These are phyloP conservation scores for Fusarium floridanum DNA, from an alignment of 2,329 filamentous ascomycete species.

Conservation along the genomic window DNA sequence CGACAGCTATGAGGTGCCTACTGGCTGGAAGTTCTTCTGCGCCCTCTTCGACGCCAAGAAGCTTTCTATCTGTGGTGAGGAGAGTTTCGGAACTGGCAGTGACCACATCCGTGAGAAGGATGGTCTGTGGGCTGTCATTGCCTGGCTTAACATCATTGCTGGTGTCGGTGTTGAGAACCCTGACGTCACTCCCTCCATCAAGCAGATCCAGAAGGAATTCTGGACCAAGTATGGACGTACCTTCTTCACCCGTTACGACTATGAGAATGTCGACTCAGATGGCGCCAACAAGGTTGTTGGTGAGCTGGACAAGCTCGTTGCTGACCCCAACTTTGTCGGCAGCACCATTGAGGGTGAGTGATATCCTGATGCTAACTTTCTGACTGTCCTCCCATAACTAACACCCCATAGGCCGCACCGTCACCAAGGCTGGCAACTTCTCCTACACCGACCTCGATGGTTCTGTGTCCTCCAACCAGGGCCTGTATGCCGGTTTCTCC, in stretches of 20 bases:
- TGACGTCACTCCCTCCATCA: conserved; percentile 88
- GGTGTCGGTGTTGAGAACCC: conserved; percentile 87
- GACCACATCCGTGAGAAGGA: conserved; percentile 99
- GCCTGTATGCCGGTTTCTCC: conserved; percentile 93
- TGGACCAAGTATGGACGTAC: conserved; percentile 96
- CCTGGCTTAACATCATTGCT: conserved; percentile 99
- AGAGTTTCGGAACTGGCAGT: conserved; percentile 97
- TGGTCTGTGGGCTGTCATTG: conserved; percentile 95
- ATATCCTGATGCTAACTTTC: conserved; percentile 6
- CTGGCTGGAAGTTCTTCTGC: conserved; percentile 99
- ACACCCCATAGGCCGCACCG: conserved; percentile 74
- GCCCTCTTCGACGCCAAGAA: conserved; percentile 94
- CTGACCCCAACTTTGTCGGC: conserved; percentile 80
- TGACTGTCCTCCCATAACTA: conserved; percentile 20
- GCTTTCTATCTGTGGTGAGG: conserved; percentile 98
- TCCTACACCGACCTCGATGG: conserved; percentile 99
- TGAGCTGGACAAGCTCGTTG: conserved; percentile 83
- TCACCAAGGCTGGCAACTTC: conserved; percentile 93
- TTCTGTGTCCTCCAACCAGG: conserved; percentile 95
- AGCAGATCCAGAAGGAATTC: conserved; percentile 96
- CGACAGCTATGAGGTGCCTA: conserved; percentile 95
- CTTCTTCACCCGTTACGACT: conserved; percentile 99
- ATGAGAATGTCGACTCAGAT: conserved; percentile 92
- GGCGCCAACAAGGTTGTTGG: conserved; percentile 91
- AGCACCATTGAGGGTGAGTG: conserved; percentile 78